These are phyloP conservation scores for Metschnikowia santaceciliae DNA, from an alignment of 805 yeast species.

Conservation along the genomic window DNA sequence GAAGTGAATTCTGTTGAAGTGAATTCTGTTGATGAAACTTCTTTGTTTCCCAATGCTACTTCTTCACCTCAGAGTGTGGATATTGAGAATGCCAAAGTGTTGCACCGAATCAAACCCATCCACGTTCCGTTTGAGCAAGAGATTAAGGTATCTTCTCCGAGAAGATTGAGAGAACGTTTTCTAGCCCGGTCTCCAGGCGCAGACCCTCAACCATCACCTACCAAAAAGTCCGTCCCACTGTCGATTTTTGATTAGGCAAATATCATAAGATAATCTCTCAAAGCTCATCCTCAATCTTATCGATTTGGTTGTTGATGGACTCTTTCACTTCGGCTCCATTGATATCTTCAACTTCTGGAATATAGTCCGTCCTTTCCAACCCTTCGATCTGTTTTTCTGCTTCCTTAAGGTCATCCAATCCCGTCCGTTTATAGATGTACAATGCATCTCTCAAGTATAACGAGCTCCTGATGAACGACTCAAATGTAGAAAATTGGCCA, in stretches of 20 bases:
- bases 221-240: background rate
- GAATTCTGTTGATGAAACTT: background rate
- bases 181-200: slow-evolving; percentile 3
- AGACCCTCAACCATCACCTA: no score
- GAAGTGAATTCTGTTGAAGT: no score
- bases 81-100: slow-evolving; percentile 33
- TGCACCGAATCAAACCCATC: slow-evolving; percentile 35
- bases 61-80: slow-evolving; percentile 6
- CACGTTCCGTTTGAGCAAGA: slow-evolving; percentile 31
- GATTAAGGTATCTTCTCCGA: slow-evolving; percentile 30
- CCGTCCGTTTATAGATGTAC: slow-evolving; percentile 27
- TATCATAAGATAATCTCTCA: background rate
- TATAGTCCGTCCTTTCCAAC: background rate
- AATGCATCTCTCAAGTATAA: slow-evolving; percentile 21
- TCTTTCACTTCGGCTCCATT: slow-evolving; percentile 17
- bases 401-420: slow-evolving; percentile 1
- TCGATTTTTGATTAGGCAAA: background rate
- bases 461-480: background rate
- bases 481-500: slow-evolving; percentile 6
- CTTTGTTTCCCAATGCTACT: slow-evolving; percentile 4
- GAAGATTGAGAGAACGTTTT: slow-evolving; percentile 25
- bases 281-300: slow-evolving; percentile 18
- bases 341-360: slow-evolving; percentile 9
- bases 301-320: slow-evolving; percentile 23
- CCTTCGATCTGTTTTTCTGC: background rate